These are phyloP conservation scores for Cinnamomum micranthum DNA, from an alignment of 164 flowering plant species.

Conservation along the genomic window DNA sequence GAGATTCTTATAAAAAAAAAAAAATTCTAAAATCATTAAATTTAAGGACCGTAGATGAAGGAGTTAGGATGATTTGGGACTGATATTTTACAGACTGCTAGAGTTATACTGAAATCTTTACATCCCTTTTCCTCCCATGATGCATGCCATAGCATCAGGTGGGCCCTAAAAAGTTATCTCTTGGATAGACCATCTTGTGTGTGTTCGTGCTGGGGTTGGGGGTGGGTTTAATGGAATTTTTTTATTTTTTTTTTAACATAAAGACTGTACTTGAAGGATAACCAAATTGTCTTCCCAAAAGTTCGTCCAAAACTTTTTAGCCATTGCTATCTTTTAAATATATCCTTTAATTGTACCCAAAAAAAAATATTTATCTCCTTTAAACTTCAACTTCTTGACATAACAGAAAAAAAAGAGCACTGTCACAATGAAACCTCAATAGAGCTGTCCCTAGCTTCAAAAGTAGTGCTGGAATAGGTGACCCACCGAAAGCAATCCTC, in stretches of 20 bases:
- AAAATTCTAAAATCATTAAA: too few species aligned
- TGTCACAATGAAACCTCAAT: background rate
- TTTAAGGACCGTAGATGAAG: too few species aligned
- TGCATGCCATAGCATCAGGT: too few species aligned
- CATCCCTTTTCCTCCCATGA: too few species aligned
- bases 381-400: background rate
- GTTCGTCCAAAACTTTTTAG: constrained; percentile 14
- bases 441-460: background rate
- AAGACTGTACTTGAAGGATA: background rate
- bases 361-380: background rate
- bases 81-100: too few species aligned
- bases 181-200: too few species aligned
- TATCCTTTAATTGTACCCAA: background rate
- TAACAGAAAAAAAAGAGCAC: background rate
- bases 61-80: too few species aligned
- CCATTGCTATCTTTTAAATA: constrained; percentile 20
- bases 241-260: background rate
- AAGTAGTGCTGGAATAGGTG: background rate
- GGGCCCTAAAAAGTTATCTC: too few species aligned
- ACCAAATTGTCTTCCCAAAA: background rate
- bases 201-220: too few species aligned
- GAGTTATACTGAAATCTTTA: too few species aligned
- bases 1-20: too few species aligned
- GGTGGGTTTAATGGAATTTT: background rate
- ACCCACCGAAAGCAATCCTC: background rate